Base-by-base conservation (phyloP, 169 alveolate genomes). In the Sarcocystis neurona region DNA sequence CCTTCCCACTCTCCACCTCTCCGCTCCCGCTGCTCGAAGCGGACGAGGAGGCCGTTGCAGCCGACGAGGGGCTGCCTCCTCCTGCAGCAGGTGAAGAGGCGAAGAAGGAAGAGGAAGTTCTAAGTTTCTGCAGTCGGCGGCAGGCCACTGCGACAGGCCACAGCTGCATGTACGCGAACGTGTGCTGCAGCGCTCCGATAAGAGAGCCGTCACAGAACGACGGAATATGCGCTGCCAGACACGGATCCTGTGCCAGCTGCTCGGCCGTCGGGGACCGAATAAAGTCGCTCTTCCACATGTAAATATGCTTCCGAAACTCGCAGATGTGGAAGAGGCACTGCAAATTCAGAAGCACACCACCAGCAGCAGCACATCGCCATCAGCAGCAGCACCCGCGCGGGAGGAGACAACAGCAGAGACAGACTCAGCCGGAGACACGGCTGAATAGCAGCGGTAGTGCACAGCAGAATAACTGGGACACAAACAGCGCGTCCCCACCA, bases 101-200 rank as follows among this genome's bases (percentile, higher is more conserved):
- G 20, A 70, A 72, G 1, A 85, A 44, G 53, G 88, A 32, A 0
- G 93, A 88, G 39, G 60, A 74, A 39, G 74, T 72, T 27, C 85
- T 58, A 39, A 85, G 74, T 56, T 85, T 84, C 77, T 85, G 90
- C 15, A 68, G 66, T 18, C 90, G 84, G 4, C 74, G 32, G 84
- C 90, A 85, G 50, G 93, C 77, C 46, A 93, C 95, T 0, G 97
- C 96, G 18, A 94, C 82, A 43, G 97, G 97, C 94, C 95, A 95
- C 82, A 95, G 95, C 79, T 94, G 92, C 97, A 95, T 95, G 88
- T 94, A 93, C 0, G 97, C 97, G 88, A 95, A 95, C 1, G 95
- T 94, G 87, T 90, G 94, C 91, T 95, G 97, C 50, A 95, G 95
- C 47, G 97, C 97, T 39, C 93, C 91, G 50, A 95, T 93, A 32